Base-by-base conservation (phyloP, 495 filamentous ascomycete genomes). In the Daldinia bambusicola region DNA sequence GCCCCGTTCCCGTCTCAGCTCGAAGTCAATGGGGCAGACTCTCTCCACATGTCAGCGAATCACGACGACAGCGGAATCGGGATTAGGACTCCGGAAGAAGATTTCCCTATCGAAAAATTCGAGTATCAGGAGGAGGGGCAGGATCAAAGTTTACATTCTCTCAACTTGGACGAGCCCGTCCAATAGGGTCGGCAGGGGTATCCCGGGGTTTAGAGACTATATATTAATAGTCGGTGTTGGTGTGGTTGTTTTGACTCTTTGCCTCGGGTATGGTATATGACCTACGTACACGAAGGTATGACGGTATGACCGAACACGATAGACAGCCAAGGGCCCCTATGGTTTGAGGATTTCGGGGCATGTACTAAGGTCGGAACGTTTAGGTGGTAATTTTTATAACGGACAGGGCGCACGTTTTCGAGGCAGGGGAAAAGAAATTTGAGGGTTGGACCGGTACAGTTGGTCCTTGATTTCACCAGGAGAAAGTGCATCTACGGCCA, bases 11-110 rank as follows among this genome's bases (percentile, higher is more conserved):
- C 81, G 4, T 74, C 79, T 37, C 72, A 73, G 32, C 45, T 76
- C 4, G 72, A 77, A 16, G 69, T 71, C 10, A 73, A 73, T 20
- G 76, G 58, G 22, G 77, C 78, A 50, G 74, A 72, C 16, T 31
- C 67, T 2, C 53, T 76, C 14, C 72, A 63, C 32, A 43, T 45
- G 22, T 74, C 79, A 26, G 48, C 73, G 6, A 80, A 78, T 65
- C 88, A 85, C 61, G 90, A 93, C 67, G 90, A 93, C 76, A 91
- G 89, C 69, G 90, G 89, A 12, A 92, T 93, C 63, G 88, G 88
- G 3, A 89, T 92, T 74, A 73, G 83, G 62, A 86, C 87, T 8
- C 85, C 87, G 4, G 88, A 90, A 20, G 87, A 89, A 61, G 85
- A 89, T 13, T 83, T 87, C 43, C 77, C 83, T 0, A 79, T 84